Base-by-base conservation (phyloP, 495 filamentous ascomycete genomes). In the Mycothermus thermophilus region DNA sequence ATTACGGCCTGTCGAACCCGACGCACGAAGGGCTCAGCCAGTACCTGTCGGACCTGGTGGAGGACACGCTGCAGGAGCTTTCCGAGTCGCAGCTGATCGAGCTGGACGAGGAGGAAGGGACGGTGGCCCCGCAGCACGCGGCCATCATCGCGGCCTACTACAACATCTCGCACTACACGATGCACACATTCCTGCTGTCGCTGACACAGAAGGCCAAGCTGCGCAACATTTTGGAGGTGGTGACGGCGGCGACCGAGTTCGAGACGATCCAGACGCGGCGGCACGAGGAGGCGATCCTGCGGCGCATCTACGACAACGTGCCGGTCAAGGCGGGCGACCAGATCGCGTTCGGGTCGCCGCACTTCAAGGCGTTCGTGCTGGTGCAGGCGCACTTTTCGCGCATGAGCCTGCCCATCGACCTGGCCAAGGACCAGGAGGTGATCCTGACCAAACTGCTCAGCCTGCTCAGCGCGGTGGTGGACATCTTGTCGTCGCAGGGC, bases 101-200 rank as follows among this genome's bases (percentile, higher is more conserved):
- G 42, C 66, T 93, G 18, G 90, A 99, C 44, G 92, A 97, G 55
- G 92, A 95, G 16, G 92, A 95, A 46, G 92, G 94, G 49, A 76
- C 77, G 14, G 77, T 96, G 35, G 74, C 80, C 6, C 85, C 90
- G 14, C 70, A 92, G 42, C 95, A 99, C 46, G 80, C 90, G 1
- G 88, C 88, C 24, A 94, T 92, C 83, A 96, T 99, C 51, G 86
- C 83, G 5, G 85, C 90, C 2, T 96, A 96, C 63, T 99, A 96
- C 71, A 95, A 95, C 55, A 93, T 99, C 42, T 96, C 92, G 12
- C 94, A 95, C 62, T 80, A 93, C 58, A 99, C 90, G 15, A 96
- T 96, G 90, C 87, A 99, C 60, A 99, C 92, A 4, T 93, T 96
- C 70, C 64, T 96, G n/a, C 67, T 96, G n/a, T 96, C 92, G 15